Base-by-base conservation (phyloP, 495 filamentous ascomycete species). In the Podospora appendiculata region DNA sequence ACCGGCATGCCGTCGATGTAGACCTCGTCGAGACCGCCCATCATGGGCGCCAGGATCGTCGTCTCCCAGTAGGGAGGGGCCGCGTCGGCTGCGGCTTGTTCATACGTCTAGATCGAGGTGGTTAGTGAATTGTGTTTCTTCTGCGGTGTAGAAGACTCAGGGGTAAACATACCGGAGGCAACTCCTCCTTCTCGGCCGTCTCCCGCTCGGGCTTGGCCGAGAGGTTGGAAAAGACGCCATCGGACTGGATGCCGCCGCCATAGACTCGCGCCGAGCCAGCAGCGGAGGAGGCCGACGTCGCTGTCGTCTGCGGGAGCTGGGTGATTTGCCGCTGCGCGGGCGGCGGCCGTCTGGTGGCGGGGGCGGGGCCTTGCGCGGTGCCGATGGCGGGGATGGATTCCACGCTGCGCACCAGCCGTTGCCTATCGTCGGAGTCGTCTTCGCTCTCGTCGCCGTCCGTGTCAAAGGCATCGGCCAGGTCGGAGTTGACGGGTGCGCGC, bases 31-130 rank as follows among this genome's bases (percentile, higher is more conserved):
- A 79, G 78, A 2, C 85, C 86, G 43, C 84, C 80, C 47, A 85
- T 74, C 33, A 92, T 92, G 7, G 93, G 94, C 3, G 92, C 89
- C 51, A 97, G 79, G 59, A 98, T 96, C 2, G 93, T 96, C 14
- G 92, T 97, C 71, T 98, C 93, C 93, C 93, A 98, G 68, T 97
- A 98, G 3, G 94, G 93, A 0, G 93, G 93, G 36, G 93, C 90
- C 17, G 92, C 89, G 71, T 98, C 93, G 14, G 92, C 92, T 9
- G 93, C 93, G 7, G 93, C 93, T 83, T 96, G 90, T 79, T 98
- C 94, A 72, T 98, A 98, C 17, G 91, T 89, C 90, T 39, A 32
- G 49, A 12, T 40, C 51, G 44, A 17, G 51, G 71, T 65, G 73
- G 70, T 32, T 38, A 25, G 25, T 25, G 2, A 25, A 5, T 25